Base-by-base conservation (phyloP, 345 rosid genomes). In the Noccaea bulbosa region DNA sequence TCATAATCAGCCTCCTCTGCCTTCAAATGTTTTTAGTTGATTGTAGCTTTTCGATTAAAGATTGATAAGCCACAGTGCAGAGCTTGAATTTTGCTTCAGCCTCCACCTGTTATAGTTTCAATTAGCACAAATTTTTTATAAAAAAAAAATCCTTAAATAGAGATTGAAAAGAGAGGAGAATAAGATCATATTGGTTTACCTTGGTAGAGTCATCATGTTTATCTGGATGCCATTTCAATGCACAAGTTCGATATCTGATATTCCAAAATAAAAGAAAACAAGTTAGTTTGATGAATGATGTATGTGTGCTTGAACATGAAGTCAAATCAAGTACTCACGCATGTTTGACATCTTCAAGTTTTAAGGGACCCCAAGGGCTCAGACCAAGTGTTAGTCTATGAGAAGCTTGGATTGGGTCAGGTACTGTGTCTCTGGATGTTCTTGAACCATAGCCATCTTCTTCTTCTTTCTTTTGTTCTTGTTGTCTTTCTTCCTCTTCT, bases 211-310 rank as follows among this genome's bases (percentile, higher is more conserved):
- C 92, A 37, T 82, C 81, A 78, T 88, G 97, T 67, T 90, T 92
- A 87, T 93, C 98, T 8, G 97, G 97, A 79, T 93, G 96, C 96
- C 98, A 93, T 74, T 86, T 86, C 41, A 90, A 74, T 10, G 97
- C 98, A 70, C 93, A 87, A 50, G 80, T 61, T 67, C 97, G 84
- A 64, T 88, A 90, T 62, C 97, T 93, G 56, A 75, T 27, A 27
- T 49, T 8, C 38, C 48, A 56, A 41, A 20, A 37, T 47, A 35
- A 32, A 11, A 41, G 22, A 5, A n/a, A 16, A 71, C 39, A 60
- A 15, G 16, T 38, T 38, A 12, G 37, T 44, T 44, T 41, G 41
- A 67, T 54, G 16, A 54, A 32, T 54, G 41, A 16, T 37, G 30
- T 56, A 12, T 7, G 45, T 49, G 17, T 47, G 49, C 38, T 50